Evolutionary conservation across 495 filamentous ascomycete genomes (phyloP).

Genomic region (Aspergillus haitiensis): DNA sequence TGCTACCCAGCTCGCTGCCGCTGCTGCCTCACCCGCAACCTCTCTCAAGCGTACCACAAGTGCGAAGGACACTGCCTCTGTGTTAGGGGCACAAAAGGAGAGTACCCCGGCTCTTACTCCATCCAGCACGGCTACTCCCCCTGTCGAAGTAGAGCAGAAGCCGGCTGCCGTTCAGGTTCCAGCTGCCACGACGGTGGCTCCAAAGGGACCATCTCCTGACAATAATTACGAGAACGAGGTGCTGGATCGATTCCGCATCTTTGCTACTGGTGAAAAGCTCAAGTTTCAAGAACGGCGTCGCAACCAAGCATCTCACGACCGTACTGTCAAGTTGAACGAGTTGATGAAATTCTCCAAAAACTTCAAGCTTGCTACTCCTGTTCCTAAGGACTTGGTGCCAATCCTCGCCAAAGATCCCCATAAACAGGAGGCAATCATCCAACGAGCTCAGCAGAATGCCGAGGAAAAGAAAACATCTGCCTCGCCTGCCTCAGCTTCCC

Average conservation of each 20-base stretch:
- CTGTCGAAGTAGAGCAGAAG: conserved; percentile 43
- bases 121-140: conserved; percentile 16
- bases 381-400: conserved; percentile 86
- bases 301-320: conserved; percentile 66
- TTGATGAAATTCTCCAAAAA: conserved; percentile 90
- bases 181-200: conserved; percentile 26
- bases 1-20: conserved; percentile 63
- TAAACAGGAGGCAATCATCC: conserved; percentile 90
- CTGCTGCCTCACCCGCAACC: conserved; percentile 69
- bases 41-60: conserved; percentile 25
- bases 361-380: conserved; percentile 90
- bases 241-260: conserved; percentile 75
- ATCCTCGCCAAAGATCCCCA: conserved; percentile 93
- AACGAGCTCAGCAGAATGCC: conserved; percentile 71
- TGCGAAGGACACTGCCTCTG: conserved; percentile 26
- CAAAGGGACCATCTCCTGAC: conserved; percentile 60
- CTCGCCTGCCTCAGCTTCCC: conserved; percentile 27
- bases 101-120: conserved; percentile 38
- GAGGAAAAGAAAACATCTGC: conserved; percentile 54
- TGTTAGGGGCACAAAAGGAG: conserved; percentile 27
- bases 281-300: conserved; percentile 71
- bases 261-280: conserved; percentile 74
- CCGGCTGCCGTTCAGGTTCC: conserved; percentile 26
- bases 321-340: conserved; percentile 87
- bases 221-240: conserved; percentile 75